Evolutionary conservation across 495 filamentous ascomycete species (phyloP).

Genomic region (Glutinoglossum americanum): DNA sequence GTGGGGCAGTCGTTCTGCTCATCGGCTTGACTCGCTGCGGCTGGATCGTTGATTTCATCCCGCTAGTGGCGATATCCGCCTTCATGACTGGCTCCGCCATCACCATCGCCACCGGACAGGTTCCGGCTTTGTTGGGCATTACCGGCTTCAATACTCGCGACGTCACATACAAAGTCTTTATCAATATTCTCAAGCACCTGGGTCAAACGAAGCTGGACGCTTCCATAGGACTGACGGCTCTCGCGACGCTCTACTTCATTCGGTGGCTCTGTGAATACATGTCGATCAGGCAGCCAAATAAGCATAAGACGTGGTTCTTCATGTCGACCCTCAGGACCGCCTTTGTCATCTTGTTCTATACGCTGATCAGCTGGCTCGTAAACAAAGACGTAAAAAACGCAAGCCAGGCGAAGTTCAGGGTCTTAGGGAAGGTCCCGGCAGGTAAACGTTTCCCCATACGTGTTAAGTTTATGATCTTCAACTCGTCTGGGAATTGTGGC

Average conservation of each 20-base stretch:
- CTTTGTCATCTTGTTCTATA: slow-evolving; percentile 86
- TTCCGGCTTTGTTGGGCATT: slow-evolving; percentile 70
- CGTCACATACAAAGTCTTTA: slow-evolving; percentile 65
- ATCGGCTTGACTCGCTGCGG: slow-evolving; percentile 64
- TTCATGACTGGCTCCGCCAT: slow-evolving; percentile 98
- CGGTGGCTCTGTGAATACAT: slow-evolving; percentile 39
- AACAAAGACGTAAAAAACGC: slow-evolving; percentile 33
- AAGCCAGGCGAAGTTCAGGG: slow-evolving; percentile 34
- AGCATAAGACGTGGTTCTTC: slow-evolving; percentile 69
- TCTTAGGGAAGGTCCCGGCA: slow-evolving; percentile 53
- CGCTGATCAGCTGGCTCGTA: slow-evolving; percentile 69
- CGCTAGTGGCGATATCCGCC: slow-evolving; percentile 72
- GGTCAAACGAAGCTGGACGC: slow-evolving; percentile 52
- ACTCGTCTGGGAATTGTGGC: too few species aligned
- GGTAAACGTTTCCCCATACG: too few species aligned
- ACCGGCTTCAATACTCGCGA: slow-evolving; percentile 52
- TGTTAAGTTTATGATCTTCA: too few species aligned
- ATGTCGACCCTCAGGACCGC: slow-evolving; percentile 68
- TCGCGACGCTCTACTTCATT: slow-evolving; percentile 66
- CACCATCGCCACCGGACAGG: slow-evolving; percentile 72
- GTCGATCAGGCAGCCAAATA: slow-evolving; percentile 44
- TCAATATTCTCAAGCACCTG: slow-evolving; percentile 67
- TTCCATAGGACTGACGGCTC: slow-evolving; percentile 71
- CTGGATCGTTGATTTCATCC: slow-evolving; percentile 92
- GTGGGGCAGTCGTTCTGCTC: slow-evolving; percentile 56